Evolutionary conservation across 257 asterid species (phyloP).

Genomic region (Coffea canephora): DNA sequence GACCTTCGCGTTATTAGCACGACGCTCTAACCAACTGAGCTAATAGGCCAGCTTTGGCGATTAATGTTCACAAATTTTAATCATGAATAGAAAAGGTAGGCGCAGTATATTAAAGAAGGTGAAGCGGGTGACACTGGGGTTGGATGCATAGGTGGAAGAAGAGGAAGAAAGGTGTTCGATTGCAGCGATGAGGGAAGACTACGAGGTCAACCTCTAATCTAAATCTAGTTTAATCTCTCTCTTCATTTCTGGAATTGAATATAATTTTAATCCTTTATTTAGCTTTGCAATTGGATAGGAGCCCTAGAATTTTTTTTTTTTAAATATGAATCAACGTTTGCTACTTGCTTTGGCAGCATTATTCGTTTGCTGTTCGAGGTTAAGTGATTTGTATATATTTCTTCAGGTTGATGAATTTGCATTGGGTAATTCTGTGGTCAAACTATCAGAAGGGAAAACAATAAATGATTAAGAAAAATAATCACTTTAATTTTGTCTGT

Average conservation of each 20-base stretch:
- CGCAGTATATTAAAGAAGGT: no score
- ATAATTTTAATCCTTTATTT: background rate
- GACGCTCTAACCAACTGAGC: conserved; percentile 40
- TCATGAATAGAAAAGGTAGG: no score
- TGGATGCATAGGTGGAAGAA: background rate
- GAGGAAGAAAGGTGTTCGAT: background rate
- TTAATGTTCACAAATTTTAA: no score
- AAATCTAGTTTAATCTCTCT: background rate
- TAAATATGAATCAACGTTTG: background rate
- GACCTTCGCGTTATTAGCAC: conserved; percentile 49
- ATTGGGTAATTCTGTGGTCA: background rate
- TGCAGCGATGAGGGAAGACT: conserved; percentile 35
- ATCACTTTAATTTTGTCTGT: background rate
- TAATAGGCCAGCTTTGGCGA: conserved; percentile 9
- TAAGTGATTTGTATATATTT: background rate
- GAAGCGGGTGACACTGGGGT: no score
- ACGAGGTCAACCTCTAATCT: conserved; percentile 25
- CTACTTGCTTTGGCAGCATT: background rate
- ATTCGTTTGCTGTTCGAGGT: background rate
- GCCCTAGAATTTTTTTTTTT: background rate
- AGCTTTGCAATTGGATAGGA: background rate
- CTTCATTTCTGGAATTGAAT: background rate
- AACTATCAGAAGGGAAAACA: no score
- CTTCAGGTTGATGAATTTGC: background rate
- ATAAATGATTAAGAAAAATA: no score